Percentiles rank a stretch among this genome's conserved stretches.
phyloP scores from a whole-genome alignment of 2,329 filamentous ascomycete genomes.

The Rhynchosporium secalis region DNA sequence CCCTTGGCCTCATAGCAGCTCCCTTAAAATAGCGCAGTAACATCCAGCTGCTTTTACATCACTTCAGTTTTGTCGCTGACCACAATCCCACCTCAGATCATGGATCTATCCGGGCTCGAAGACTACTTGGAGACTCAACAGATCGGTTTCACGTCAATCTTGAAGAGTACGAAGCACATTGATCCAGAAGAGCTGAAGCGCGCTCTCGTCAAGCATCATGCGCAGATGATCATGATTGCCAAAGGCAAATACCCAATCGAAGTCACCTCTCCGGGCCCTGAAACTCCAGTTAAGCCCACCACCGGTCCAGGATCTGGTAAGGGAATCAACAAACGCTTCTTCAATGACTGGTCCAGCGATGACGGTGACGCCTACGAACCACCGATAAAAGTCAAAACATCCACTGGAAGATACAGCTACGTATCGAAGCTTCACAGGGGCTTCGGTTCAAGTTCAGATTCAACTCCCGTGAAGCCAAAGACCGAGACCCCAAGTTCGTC shows the following conservation, averaged over 20 bases:
- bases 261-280: not conserved
- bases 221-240: slow-evolving; percentile 2
- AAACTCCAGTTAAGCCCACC: not conserved
- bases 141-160: slow-evolving; percentile 5
- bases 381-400: not conserved
- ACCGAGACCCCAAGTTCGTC: not conserved
- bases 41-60: not conserved
- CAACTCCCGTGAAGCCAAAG: not conserved
- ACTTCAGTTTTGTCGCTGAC: not conserved
- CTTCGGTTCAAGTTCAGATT: not conserved
- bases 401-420: not conserved
- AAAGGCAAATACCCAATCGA: slow-evolving; percentile 1
- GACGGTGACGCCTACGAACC: slow-evolving; percentile 1
- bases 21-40: not conserved
- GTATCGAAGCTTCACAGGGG: not conserved
- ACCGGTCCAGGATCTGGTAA: not conserved
- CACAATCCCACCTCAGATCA: not conserved
- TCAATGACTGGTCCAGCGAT: not conserved
- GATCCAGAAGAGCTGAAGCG: not conserved
- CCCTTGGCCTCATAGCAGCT: not conserved
- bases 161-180: not conserved
- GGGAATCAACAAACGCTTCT: not conserved
- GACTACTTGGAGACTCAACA: slow-evolving; percentile 5
- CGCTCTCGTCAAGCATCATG: not conserved
- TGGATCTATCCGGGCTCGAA: slow-evolving; percentile 4